These are phyloP conservation scores for Powellomyces hirtus DNA, from an alignment of 192 early-diverging fungal species.

Conservation along the genomic window DNA sequence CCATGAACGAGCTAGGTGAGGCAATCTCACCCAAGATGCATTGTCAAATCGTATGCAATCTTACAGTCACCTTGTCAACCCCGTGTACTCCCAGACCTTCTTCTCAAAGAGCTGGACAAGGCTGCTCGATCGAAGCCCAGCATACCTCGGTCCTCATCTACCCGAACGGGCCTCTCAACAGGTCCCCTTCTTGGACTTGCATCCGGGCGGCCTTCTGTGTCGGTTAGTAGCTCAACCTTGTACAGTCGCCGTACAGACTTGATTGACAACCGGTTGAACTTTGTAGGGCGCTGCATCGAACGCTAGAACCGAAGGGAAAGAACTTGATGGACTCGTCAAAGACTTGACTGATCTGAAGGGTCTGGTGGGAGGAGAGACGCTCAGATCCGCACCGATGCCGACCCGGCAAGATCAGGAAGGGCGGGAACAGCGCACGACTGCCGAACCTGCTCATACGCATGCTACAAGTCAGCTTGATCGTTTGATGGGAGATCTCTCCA, in stretches of 20 bases:
- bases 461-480: constrained; percentile 15
- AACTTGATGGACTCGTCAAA: constrained; percentile 15
- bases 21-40: background rate
- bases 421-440: background rate
- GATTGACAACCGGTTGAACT: background rate
- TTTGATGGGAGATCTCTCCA: constrained; percentile 17
- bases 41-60: background rate
- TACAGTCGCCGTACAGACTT: background rate
- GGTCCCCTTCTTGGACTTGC: background rate
- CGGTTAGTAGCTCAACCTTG: background rate
- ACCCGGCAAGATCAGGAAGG: background rate
- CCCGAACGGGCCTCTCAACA: background rate
- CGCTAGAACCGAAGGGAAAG: background rate
- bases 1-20: constrained; percentile 8
- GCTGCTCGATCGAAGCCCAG: background rate
- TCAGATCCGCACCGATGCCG: background rate
- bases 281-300: background rate
- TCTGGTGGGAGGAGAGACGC: constrained; percentile 12
- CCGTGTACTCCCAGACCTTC: background rate
- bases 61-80: background rate
- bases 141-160: background rate
- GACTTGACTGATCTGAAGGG: constrained; percentile 22
- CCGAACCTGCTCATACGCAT: background rate
- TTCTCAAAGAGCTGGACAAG: constrained; percentile 13
- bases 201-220: background rate